These are phyloP conservation scores for Macrophomina pseudophaseolina DNA, from an alignment of 2,329 filamentous ascomycete species.

Conservation along the genomic window DNA sequence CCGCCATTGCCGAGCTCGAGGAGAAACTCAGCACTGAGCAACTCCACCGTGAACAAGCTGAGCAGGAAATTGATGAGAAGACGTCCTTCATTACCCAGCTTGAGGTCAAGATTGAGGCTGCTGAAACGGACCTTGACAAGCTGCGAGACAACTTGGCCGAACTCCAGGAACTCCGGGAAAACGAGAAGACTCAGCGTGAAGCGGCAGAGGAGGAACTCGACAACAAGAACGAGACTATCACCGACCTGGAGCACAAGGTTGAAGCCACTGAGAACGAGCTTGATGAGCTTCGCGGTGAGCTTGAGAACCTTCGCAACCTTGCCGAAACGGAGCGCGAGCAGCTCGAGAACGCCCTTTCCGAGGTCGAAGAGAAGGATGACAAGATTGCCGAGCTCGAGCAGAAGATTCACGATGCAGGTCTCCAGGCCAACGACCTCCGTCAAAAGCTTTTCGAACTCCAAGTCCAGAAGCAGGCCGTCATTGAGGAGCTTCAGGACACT, in stretches of 20 bases:
- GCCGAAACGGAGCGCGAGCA: conserved; percentile 50
- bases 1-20: conserved; percentile 37
- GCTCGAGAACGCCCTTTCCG: conserved; percentile 50
- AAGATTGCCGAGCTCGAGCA: conserved; percentile 48
- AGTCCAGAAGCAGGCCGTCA: conserved; percentile 46
- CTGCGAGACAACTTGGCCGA: conserved; percentile 39
- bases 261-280: conserved; percentile 40
- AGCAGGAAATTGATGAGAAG: conserved; percentile 47
- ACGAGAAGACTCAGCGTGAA: conserved; percentile 40
- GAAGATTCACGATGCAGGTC: conserved; percentile 48
- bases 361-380: conserved; percentile 49
- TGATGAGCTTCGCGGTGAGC: conserved; percentile 37
- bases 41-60: conserved; percentile 44
- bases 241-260: conserved; percentile 45
- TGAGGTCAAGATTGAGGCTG: conserved; percentile 43
- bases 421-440: conserved; percentile 55
- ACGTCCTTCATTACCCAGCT: conserved; percentile 46
- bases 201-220: conserved; percentile 45
- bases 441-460: conserved; percentile 55
- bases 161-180: conserved; percentile 42
- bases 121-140: conserved; percentile 44
- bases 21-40: conserved; percentile 43
- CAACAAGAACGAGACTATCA: conserved; percentile 43
- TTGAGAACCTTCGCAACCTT: conserved; percentile 44
- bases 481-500: conserved; percentile 45